A percentile compares a stretch with the other conserved stretches of the same genome.
These are phyloP conservation scores for Aspergillus sp. DNA, from an alignment of 2,329 filamentous ascomycete species.

Conservation along the genomic window DNA sequence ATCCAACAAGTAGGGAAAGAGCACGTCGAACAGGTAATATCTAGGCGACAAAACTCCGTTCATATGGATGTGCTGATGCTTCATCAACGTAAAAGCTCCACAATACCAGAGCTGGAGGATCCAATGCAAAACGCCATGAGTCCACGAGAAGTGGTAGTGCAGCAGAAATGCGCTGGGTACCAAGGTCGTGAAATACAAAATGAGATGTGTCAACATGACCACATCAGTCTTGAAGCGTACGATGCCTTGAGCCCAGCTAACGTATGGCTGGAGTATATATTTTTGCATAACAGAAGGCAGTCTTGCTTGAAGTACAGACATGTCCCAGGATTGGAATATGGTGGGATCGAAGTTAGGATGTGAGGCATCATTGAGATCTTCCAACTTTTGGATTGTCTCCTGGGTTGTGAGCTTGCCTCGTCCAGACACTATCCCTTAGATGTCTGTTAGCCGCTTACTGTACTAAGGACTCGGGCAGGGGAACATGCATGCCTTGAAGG, in stretches of 20 bases:
- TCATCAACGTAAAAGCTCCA: slow-evolving; percentile 71
- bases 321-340: slow-evolving; percentile 49
- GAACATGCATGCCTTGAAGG: slow-evolving; percentile 5
- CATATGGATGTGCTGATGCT: slow-evolving; percentile 79
- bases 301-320: slow-evolving; percentile 35
- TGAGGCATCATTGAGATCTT: slow-evolving; percentile 45
- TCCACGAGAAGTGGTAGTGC: slow-evolving; percentile 59
- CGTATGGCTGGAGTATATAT: slow-evolving; percentile 54
- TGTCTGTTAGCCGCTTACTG: slow-evolving; percentile 3
- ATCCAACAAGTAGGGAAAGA: slow-evolving; percentile 68
- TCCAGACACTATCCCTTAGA: slow-evolving; percentile 3
- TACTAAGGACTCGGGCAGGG: slow-evolving; percentile 3
- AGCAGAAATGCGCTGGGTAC: slow-evolving; percentile 62
- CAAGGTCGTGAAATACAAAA: slow-evolving; percentile 64
- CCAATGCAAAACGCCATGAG: slow-evolving; percentile 61
- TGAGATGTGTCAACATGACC: slow-evolving; percentile 68
- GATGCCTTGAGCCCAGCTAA: slow-evolving; percentile 47
- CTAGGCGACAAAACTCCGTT: slow-evolving; percentile 57
- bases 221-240: slow-evolving; percentile 66
- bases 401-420: slow-evolving; percentile 9
- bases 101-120: slow-evolving; percentile 62
- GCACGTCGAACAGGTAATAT: slow-evolving; percentile 51
- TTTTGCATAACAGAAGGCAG: slow-evolving; percentile 37
- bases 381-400: slow-evolving; percentile 38
- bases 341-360: slow-evolving; percentile 49